Conservation (phyloP, 1,139 yeast genomes). For the Schizosaccharomyces versatilis region DNA sequence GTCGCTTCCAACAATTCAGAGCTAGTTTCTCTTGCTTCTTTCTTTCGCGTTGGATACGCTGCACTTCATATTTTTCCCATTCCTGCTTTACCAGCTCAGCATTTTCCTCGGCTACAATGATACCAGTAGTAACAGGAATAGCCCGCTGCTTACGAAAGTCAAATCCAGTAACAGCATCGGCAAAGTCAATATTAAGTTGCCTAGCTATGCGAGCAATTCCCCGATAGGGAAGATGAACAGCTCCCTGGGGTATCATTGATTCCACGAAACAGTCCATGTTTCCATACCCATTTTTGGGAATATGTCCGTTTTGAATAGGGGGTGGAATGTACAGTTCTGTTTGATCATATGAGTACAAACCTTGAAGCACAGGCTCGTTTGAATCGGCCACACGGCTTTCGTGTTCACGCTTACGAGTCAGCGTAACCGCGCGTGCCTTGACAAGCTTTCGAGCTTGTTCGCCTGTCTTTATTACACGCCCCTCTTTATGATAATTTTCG, state of each 20-base stretch:
- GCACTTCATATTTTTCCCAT: slow-evolving; percentile 35
- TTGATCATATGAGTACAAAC: slow-evolving; percentile 56
- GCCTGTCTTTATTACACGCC: slow-evolving; percentile 48
- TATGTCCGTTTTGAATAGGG: slow-evolving; percentile 37
- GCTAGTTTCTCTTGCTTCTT: slow-evolving; percentile 31
- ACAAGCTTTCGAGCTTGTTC: slow-evolving; percentile 36
- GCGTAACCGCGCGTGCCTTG: slow-evolving; percentile 16
- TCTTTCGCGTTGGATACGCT: slow-evolving; percentile 26
- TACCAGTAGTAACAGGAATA: slow-evolving; percentile 53
- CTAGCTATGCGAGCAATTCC: slow-evolving; percentile 36
- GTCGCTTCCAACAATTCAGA: slow-evolving; percentile 47
- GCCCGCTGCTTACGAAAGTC: slow-evolving; percentile 34
- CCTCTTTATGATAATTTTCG: slow-evolving; percentile 67
- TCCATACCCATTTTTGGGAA: slow-evolving; percentile 58
- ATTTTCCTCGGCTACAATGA: slow-evolving; percentile 44
- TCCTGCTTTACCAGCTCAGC: slow-evolving; percentile 46
- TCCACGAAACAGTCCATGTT: slow-evolving; percentile 61
- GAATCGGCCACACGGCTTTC: slow-evolving; percentile 28
- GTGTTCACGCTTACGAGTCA: slow-evolving; percentile 16
- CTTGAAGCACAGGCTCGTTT: slow-evolving; percentile 23
- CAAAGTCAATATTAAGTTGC: slow-evolving; percentile 50
- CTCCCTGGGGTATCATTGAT: slow-evolving; percentile 67
- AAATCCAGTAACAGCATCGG: slow-evolving; percentile 70
- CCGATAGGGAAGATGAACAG: slow-evolving; percentile 27
- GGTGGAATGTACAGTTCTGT: slow-evolving; percentile 53